Base-by-base conservation (phyloP, 352 stramenopile species). In the Pythium dissimile region DNA sequence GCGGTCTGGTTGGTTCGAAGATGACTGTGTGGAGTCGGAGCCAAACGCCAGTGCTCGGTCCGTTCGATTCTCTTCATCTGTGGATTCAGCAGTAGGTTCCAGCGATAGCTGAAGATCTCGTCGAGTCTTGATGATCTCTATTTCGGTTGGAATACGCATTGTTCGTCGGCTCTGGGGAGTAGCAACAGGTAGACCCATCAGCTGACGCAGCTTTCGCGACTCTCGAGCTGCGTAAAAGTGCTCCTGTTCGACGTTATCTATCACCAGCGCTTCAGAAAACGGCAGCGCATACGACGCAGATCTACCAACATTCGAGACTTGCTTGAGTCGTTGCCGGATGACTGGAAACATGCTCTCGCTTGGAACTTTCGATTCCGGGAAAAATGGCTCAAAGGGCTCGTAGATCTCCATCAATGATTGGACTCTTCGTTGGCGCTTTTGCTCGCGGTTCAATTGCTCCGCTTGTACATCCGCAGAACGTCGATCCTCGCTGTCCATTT, bases 351-450 rank as follows among this genome's bases (percentile, higher is more conserved):
- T 79, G 2, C 72, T 64, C 49, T 88, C 78, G 0, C 64, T 81
- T 12, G 67, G 64, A 11, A 65, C 27, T 21, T 53, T 60, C 1
- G 78, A 84, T 23, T 47, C 48, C 0, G 65, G 42, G 32, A 84
- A 91, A 54, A 76, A 86, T 20, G 81, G 77, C 34, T 73, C 60
- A 37, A 86, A 80, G 23, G 77, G 69, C 10, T 67, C 67, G 52
- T 89, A 89, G 10, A 91, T 45, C 38, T 85, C 78, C 0, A 60
- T 71, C 12, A 88, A 54, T 24, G 73, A 76, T 6, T 49, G 8
- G 10, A 59, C 61, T 8, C 73, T 66, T 38, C 50, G 59, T 21
- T 45, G 54, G 16, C 71, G 62, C 18, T 71, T 50, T 16, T 32
- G 38, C 12, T 89, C 71, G 13, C 54, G 50, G 16, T 66, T 37